Base-by-base conservation (phyloP, 352 stramenopile genomes). In the Blastocystis sp. region DNA sequence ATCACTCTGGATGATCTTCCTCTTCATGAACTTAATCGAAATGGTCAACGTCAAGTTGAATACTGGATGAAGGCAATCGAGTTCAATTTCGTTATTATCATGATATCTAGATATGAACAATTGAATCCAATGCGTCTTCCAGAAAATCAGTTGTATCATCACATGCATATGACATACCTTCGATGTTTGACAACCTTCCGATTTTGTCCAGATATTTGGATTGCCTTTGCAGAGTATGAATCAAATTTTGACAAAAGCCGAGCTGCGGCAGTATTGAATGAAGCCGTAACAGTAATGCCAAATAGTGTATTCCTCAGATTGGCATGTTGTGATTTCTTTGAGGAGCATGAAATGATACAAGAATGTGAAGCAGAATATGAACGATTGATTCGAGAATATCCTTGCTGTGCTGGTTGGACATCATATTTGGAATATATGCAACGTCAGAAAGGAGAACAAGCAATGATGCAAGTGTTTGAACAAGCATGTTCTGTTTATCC, bases 131-230 rank as follows among this genome's bases (percentile, higher is more conserved):
- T 83, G 71, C 27, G 58, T 49, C 29, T 83, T 1, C 51, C 71
- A 35, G 24, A 39, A 14, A 54, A 83, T 19, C 71, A 59, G 27
- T 56, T 83, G 16, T 83, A 83, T 42, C 71, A 83, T 54, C 51
- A 65, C 14, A 39, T 83, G 19, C 71, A 83, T 56, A 65, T 83
- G 71, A 51, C 54, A 29, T 83, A 83, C 35, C 29, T 83, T 11
- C 71, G 71, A 4, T 83, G 71, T 57, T 21, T 83, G 71, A 65
- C 71, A 9, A 65, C 42, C 19, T 83, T 51, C 51, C 58, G 58
- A 21, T 83, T 66, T 56, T 83, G 71, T 42, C 71, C 71, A 37
- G 71, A 83, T 43, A 39, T 83, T 16, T 83, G 71, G 71, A 29
- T 83, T 19, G 43, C 27, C 43, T 83, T 83, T 46, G 71, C 71